A percentile compares a stretch with the other conserved stretches of the same genome.
Conservation (phyloP, 2,329 filamentous ascomycete species). For the Botrytis pseudocinerea region DNA sequence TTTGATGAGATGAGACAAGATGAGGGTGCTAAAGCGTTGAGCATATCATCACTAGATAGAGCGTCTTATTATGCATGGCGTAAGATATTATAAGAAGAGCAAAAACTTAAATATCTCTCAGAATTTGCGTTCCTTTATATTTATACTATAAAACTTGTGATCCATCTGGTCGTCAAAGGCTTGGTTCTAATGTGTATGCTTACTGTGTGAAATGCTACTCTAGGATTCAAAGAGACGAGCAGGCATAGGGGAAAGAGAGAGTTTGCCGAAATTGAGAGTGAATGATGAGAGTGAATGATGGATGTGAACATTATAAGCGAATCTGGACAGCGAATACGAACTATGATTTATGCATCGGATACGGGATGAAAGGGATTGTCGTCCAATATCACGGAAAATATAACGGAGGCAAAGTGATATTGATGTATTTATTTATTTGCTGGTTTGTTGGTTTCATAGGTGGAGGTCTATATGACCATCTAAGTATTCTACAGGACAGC, state of each 20-base stretch:
- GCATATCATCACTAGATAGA: background rate
- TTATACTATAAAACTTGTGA: background rate
- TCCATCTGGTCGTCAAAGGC: background rate
- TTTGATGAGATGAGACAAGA: background rate
- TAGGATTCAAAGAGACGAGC: background rate
- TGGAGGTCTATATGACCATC: background rate
- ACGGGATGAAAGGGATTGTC: background rate
- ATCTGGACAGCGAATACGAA: background rate
- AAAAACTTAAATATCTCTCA: background rate
- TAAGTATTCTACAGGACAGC: background rate
- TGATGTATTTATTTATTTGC: background rate
- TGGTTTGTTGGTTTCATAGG: background rate
- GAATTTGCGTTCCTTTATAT: no score
- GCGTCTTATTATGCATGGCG: constrained; percentile 3
- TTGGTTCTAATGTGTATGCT: background rate
- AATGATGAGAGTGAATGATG: background rate
- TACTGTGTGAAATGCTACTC: background rate
- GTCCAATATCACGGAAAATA: background rate
- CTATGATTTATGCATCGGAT: background rate
- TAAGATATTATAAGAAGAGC: background rate
- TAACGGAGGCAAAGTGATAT: background rate
- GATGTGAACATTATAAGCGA: background rate
- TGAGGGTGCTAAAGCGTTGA: background rate
- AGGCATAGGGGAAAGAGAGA: background rate
- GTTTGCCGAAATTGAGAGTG: background rate